Base-by-base conservation (phyloP, 345 rosid species). In the Pugionium cornutum region DNA sequence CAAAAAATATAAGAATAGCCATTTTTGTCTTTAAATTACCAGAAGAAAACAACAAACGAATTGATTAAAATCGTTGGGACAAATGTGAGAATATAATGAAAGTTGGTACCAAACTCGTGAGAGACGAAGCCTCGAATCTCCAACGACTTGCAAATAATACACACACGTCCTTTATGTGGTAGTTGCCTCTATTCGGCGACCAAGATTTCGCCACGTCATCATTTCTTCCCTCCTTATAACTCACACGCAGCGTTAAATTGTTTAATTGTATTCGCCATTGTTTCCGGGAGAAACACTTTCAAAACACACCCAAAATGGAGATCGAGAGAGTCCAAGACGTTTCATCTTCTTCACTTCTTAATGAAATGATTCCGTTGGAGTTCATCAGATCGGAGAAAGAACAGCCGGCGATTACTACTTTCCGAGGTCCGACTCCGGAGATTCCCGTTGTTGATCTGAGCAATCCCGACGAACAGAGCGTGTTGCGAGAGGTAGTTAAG, bases 341-440 rank as follows among this genome's bases (percentile, higher is more conserved):
- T 10, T 77, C 87, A 11, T 79, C 78, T 0, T 58, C 69, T 0
- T 61, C 79, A 9, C 67, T 54, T 2, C 34, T 69, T 0, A 45
- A 26, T 0, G 85, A 77, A 11, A 72, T 78, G 0, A 86, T 92
- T 18, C 98, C 96, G 0, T 55, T 53, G 0, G 97, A 79, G 54
- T 92, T 82, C 83, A 80, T 92, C 35, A 70, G 88, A 32, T 67
- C 91, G 0, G 87, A 79, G 50, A 73, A 69, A 3, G 98, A 92
- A 4, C 97, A 86, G 62, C 94, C 98, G 1, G 82, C 83, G 6
- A 49, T 73, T 54, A 81, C 96, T 2, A 92, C 96, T 0, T 79
- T 79, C 53, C 61, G 9, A 1, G 98, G 94, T 1, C 75, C 79
- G 0, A 35, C 45, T 4, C 79, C 80, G 0, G 80, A 77, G 26